Evolutionary conservation across 176 grass and related monocot genomes (phyloP).

Genomic region (Carex scoparia): DNA sequence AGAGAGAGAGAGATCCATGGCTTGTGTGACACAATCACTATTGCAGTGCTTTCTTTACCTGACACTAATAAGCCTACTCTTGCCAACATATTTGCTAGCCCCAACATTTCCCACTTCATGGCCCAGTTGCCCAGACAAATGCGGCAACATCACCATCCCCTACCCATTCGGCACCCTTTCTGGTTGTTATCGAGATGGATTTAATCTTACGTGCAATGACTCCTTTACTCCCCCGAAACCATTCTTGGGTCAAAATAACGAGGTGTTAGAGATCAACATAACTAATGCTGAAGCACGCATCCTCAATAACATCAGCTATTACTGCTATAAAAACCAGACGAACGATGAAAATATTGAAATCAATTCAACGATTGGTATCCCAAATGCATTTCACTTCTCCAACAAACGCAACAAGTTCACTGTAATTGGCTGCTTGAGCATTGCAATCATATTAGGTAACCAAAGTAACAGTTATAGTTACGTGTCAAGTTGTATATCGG

Average conservation of each 20-base stretch:
- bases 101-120: not conserved
- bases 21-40: not conserved
- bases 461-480: not conserved
- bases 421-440: constrained; percentile 19
- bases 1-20: not conserved
- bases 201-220: constrained; percentile 16
- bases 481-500: not conserved
- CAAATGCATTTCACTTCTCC: constrained; percentile 12
- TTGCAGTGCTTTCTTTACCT: not conserved
- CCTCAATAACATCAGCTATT: not conserved
- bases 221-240: not conserved
- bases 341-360: too few relatives aligned
- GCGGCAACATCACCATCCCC: constrained; percentile 23
- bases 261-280: not conserved
- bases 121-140: constrained; percentile 20
- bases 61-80: not conserved
- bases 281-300: not conserved
- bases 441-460: not conserved
- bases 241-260: not conserved
- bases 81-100: not conserved
- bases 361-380: too few relatives aligned
- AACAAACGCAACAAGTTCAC: constrained; percentile 4
- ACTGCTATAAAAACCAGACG: not conserved
- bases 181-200: constrained; percentile 18
- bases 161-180: constrained; percentile 34